Evolutionary conservation across 345 rosid species (phyloP).

Genomic region (Erodium maritimum): DNA sequence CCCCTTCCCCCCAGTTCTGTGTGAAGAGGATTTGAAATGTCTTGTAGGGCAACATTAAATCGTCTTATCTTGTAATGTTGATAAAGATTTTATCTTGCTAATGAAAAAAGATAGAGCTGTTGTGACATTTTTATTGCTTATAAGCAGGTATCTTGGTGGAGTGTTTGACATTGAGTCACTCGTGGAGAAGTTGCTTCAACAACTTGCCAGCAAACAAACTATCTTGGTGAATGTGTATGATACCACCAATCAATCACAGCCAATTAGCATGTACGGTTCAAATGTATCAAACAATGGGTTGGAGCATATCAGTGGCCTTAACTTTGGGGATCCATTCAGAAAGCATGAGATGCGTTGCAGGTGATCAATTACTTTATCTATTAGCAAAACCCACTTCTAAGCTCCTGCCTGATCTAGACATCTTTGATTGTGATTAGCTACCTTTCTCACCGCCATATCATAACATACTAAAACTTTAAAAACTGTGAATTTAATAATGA

Average conservation of each 20-base stretch:
- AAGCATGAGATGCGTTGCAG: constrained; percentile 99
- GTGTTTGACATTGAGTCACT: constrained; percentile 81
- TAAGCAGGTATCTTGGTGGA: constrained; percentile 83
- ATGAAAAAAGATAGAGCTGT: too few species aligned
- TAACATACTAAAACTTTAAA: too few species aligned
- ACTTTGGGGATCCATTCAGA: constrained; percentile 89
- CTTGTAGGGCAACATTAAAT: too few species aligned
- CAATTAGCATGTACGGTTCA: constrained; percentile 94
- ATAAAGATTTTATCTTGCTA: too few species aligned
- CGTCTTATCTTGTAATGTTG: too few species aligned
- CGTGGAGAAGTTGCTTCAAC: constrained; percentile 89
- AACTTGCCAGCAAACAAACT: constrained; percentile 90
- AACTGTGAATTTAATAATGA: background rate
- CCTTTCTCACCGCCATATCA: too few species aligned
- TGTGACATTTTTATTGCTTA: constrained; percentile 8
- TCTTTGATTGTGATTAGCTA: too few species aligned
- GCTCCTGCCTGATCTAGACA: constrained; percentile 1
- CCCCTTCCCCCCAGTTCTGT: too few species aligned
- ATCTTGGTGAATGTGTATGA: constrained; percentile 88
- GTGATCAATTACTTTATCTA: constrained; percentile 17
- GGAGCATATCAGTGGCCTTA: constrained; percentile 57
- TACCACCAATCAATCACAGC: constrained; percentile 46
- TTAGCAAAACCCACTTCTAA: background rate
- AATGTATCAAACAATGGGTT: constrained; percentile 42
- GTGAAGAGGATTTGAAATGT: too few species aligned